Conservation (phyloP, 2,329 filamentous ascomycete species). For the Aspergillus phoenicis region DNA sequence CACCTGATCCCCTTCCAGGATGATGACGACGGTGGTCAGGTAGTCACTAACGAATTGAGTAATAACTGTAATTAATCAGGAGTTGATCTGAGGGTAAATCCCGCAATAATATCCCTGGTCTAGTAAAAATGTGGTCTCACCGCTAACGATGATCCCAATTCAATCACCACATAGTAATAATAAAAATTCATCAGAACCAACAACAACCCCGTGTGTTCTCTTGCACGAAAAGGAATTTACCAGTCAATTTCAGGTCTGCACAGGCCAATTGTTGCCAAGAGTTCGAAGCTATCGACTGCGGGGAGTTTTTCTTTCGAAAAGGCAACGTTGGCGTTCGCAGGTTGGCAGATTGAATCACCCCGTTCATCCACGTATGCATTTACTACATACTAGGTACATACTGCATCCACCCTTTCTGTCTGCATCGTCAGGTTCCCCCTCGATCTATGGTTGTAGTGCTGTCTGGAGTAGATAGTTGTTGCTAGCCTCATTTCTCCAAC, state of each 20-base stretch:
- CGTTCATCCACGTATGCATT: constrained; percentile 1
- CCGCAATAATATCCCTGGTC: not conserved
- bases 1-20: not conserved
- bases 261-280: not conserved
- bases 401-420: not conserved
- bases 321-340: not conserved
- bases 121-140: not conserved
- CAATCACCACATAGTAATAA: not conserved
- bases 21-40: not conserved
- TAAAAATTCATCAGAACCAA: not conserved
- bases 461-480: not conserved
- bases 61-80: not conserved
- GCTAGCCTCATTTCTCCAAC: not conserved
- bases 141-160: constrained; percentile 5
- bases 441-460: not conserved
- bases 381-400: not conserved
- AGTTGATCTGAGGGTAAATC: not conserved
- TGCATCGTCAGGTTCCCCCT: not conserved
- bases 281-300: not conserved
- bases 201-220: not conserved
- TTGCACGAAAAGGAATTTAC: not conserved
- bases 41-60: not conserved
- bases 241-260: not conserved
- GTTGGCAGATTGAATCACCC: not conserved
- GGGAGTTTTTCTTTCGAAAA: not conserved